Conservation (phyloP, 495 filamentous ascomycete species). For the Cercophora scortea region DNA sequence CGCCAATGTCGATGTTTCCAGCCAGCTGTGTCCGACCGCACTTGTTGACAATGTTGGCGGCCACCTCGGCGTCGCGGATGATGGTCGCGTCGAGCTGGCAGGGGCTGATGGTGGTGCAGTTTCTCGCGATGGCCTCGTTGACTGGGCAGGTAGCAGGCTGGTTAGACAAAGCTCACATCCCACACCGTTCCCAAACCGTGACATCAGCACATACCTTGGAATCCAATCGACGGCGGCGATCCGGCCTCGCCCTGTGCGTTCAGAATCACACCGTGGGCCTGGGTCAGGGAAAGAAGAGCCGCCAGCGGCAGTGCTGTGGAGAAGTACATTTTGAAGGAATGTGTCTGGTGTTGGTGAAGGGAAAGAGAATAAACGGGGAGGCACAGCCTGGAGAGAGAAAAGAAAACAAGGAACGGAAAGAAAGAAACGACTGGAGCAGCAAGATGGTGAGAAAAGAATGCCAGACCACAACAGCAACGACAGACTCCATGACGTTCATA, state of each 20-base stretch:
- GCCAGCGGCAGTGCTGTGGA: slow-evolving; percentile 21
- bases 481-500: background rate
- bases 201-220: slow-evolving; percentile 20
- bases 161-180: background rate
- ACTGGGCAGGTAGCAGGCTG: slow-evolving; percentile 14
- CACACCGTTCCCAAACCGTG: background rate
- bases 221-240: slow-evolving; percentile 34
- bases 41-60: slow-evolving; percentile 36
- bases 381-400: slow-evolving; percentile 7
- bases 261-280: slow-evolving; percentile 36
- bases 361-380: background rate
- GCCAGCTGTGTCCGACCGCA: slow-evolving; percentile 43
- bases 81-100: slow-evolving; percentile 46
- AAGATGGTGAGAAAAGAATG: background rate
- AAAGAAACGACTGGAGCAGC: background rate
- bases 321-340: background rate
- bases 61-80: slow-evolving; percentile 44
- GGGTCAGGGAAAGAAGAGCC: slow-evolving; percentile 25
- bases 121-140: slow-evolving; percentile 31
- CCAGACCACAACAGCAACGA: background rate
- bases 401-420: slow-evolving; percentile 1
- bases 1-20: slow-evolving; percentile 47
- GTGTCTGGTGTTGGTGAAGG: background rate
- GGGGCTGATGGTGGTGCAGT: slow-evolving; percentile 44
- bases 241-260: slow-evolving; percentile 31